phyloP scores from a whole-genome alignment of 306 rosid species.

The Cucumis cinereus region DNA sequence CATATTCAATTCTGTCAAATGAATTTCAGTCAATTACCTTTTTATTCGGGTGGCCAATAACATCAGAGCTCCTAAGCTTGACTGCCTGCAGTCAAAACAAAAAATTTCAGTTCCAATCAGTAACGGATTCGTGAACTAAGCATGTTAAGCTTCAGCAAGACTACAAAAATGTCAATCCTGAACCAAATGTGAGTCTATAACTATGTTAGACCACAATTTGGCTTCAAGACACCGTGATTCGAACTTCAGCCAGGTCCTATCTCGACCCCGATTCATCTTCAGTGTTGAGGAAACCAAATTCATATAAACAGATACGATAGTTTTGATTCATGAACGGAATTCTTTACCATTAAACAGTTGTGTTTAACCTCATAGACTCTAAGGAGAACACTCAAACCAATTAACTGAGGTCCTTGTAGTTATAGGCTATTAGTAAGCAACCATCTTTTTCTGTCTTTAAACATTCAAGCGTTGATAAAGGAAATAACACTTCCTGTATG shows the following conservation, averaged over 20 bases:
- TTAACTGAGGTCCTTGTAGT: background rate
- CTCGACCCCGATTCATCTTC: background rate
- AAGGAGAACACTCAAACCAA: background rate
- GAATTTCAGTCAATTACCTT: conserved; percentile 37
- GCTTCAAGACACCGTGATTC: background rate
- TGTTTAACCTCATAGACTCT: background rate
- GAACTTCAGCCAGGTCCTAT: background rate
- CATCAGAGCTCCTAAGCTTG: conserved; percentile 56
- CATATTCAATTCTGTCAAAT: background rate
- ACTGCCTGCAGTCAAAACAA: conserved; percentile 57
- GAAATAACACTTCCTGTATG: background rate
- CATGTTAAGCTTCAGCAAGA: background rate
- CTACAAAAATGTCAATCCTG: background rate
- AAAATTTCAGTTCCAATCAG: conserved; percentile 18
- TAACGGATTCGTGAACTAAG: background rate
- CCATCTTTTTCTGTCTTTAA: background rate
- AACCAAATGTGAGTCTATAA: background rate
- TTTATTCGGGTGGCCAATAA: conserved; percentile 27
- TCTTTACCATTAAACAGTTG: background rate
- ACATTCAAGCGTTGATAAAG: background rate
- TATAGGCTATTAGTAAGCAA: background rate
- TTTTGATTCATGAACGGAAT: background rate
- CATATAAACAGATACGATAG: background rate
- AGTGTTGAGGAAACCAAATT: background rate
- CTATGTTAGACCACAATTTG: background rate